Base-by-base conservation (phyloP, 2,329 filamentous ascomycete genomes). In the Penicillium concentricum region DNA sequence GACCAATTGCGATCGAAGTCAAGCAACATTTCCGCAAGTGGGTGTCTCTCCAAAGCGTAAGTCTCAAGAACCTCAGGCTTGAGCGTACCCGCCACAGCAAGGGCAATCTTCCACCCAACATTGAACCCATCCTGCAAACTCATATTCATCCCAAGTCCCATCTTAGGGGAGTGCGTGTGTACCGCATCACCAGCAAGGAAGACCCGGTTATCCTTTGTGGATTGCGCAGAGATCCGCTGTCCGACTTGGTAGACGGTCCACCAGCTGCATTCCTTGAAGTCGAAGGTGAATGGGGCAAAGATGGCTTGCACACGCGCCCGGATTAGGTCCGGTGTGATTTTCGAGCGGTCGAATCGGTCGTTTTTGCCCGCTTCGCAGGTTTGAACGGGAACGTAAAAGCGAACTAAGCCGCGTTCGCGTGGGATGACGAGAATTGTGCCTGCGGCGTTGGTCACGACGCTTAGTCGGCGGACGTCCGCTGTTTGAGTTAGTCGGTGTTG, bases 11-110 rank as follows among this genome's bases (percentile, higher is more conserved):
- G 81, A 65, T 88, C 85, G 56, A 87, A 86, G 7, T 80, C 78
- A 59, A 91, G 89, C 0, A 91, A 78, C 50, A 87, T 82, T 56
- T 87, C 78, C 0, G 88, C 88, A 2, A 90, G 82, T 4, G 77
- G 79, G 4, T 83, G 80, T 2, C 87, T 76, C 63, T 85, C 82
- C 0, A 73, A 70, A 18, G 80, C 73, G 58, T 84, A 84, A 0
- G 82, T 84, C 51, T 75, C 73, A 1, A 84, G 69, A 8, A 84
- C 75, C 0, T 67, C 63, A 0, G 75, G 74, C 5, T 72, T 60
- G 0, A 73, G 68, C 1, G 72, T 60, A 2, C 77, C 76, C 15
- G 75, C 78, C 22, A 81, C 71, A 0, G 82, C 81, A 4, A 78
- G 68, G 0, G 75, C 78, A 3, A 85, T 68, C 61, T 85, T 85